phyloP scores from a whole-genome alignment of 768 basidiomycete species.

The Boletus bicolor region DNA sequence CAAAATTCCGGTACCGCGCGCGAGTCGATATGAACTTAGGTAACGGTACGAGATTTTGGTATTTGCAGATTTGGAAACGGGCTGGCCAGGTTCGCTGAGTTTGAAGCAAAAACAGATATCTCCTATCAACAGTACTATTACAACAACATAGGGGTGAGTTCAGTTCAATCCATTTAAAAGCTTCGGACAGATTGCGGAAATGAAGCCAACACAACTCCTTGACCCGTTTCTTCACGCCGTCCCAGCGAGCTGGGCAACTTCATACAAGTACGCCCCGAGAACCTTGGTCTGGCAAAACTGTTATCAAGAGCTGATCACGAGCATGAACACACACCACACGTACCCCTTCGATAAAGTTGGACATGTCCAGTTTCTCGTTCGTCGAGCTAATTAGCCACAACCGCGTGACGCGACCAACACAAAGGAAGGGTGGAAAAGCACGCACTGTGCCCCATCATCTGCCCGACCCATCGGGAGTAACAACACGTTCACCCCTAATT shows the following conservation, averaged over 20 bases:
- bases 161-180: background rate
- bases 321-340: conserved; percentile 26
- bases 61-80: too few relatives aligned
- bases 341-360: conserved; percentile 86
- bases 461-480: conserved; percentile 91
- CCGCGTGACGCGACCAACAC: background rate
- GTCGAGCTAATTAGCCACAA: conserved; percentile 55
- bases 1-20: background rate
- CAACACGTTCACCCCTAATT: conserved; percentile 80
- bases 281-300: conserved; percentile 28
- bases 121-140: background rate
- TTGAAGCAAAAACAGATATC: conserved; percentile 4
- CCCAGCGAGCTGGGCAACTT: conserved; percentile 24
- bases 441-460: conserved; percentile 92
- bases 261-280: conserved; percentile 32
- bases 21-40: background rate
- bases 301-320: background rate
- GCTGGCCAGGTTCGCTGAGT: conserved; percentile 17
- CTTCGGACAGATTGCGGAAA: background rate
- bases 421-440: conserved; percentile 12
- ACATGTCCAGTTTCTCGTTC: conserved; percentile 90
- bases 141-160: background rate
- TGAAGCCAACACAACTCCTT: background rate
- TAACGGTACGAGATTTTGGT: too few relatives aligned
- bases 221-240: conserved; percentile 8